phyloP scores from a whole-genome alignment of 2,329 filamentous ascomycete genomes.

The Purpureocillium takamizusanense region DNA sequence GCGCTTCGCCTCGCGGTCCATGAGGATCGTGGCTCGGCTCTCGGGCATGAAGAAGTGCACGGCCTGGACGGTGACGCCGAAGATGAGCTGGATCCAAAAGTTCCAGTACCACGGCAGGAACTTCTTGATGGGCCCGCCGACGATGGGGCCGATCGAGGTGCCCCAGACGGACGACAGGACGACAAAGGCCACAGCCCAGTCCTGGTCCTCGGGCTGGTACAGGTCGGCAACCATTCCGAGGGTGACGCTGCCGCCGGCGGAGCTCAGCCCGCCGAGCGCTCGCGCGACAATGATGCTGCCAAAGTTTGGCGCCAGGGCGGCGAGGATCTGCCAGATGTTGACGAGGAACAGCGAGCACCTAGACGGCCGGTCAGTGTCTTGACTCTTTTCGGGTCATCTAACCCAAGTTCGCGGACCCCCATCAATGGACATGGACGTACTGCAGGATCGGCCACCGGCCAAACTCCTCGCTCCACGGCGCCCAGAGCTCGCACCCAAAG shows the following conservation, averaged over 20 bases:
- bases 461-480: constrained; percentile 76
- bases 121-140: constrained; percentile 63
- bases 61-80: constrained; percentile 61
- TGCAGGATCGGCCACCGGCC: constrained; percentile 69
- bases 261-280: constrained; percentile 58
- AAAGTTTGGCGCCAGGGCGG: constrained; percentile 65
- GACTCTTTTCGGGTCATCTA: no score
- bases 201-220: constrained; percentile 60
- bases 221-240: constrained; percentile 67
- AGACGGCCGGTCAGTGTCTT: no score
- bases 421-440: constrained; percentile 19
- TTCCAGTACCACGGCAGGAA: constrained; percentile 55
- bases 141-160: constrained; percentile 64
- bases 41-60: constrained; percentile 64
- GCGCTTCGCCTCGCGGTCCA: constrained; percentile 70
- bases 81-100: constrained; percentile 74
- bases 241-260: constrained; percentile 63
- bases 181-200: constrained; percentile 66
- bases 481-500: constrained; percentile 81
- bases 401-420: no score
- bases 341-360: constrained; percentile 55
- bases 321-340: constrained; percentile 67
- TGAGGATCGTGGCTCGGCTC: constrained; percentile 64
- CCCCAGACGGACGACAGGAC: constrained; percentile 73
- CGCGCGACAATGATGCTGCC: constrained; percentile 58